Conservation (phyloP, 345 rosid genomes). For the Gossypium longicalyx region DNA sequence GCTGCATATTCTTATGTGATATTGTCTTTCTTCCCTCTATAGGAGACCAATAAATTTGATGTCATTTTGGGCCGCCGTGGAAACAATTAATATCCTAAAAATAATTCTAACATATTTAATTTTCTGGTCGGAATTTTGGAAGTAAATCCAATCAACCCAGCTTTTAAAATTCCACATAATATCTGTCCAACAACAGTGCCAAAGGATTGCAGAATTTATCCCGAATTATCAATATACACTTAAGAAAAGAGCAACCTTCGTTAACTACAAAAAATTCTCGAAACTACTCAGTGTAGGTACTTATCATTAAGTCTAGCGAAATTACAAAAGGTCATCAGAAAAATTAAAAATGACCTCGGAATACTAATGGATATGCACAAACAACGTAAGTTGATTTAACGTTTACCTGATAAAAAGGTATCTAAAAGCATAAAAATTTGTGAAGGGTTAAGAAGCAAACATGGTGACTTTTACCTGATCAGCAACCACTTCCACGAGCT, state of each 20-base stretch:
- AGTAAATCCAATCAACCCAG: not conserved
- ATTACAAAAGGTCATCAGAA: not conserved
- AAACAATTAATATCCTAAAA: not conserved
- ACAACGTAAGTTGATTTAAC: no score
- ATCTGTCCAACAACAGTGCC: not conserved
- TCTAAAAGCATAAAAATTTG: not conserved
- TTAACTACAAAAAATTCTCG: no score
- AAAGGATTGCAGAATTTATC: not conserved
- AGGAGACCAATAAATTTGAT: not conserved
- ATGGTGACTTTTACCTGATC: constrained; percentile 61
- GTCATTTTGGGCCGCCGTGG: not conserved
- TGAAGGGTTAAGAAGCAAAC: not conserved
- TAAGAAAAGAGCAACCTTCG: not conserved
- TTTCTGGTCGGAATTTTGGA: not conserved
- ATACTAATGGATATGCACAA: not conserved
- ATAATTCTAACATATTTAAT: not conserved
- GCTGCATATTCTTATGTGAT: not conserved
- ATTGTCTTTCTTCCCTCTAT: not conserved
- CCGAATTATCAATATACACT: not conserved
- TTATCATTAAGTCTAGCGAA: not conserved
- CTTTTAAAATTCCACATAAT: not conserved
- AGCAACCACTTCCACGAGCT: constrained; percentile 98
- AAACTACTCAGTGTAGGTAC: no score
- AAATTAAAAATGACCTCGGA: not conserved
- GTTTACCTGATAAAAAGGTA: not conserved